Evolutionary conservation across 306 rosid genomes (phyloP).

Genomic region (Rubus idaeus): DNA sequence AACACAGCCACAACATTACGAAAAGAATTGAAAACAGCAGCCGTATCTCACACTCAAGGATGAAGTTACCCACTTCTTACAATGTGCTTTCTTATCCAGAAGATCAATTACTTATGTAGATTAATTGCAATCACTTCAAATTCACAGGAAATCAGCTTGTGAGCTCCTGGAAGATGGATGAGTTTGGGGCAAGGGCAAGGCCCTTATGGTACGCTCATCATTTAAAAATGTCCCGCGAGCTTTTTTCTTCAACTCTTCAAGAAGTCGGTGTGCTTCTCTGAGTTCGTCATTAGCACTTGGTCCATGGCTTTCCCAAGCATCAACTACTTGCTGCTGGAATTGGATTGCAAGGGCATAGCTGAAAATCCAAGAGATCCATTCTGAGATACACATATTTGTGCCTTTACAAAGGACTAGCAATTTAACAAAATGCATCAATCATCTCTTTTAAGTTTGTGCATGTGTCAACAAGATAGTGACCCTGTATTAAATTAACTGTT

Average conservation of each 20-base stretch:
- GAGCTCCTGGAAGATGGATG: constrained; percentile 38
- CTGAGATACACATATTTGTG: neutral
- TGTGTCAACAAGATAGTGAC: neutral
- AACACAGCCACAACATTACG: neutral
- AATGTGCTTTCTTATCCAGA: neutral
- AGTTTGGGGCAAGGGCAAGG: constrained; percentile 59
- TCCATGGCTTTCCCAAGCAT: constrained; percentile 96
- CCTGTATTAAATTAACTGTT: neutral
- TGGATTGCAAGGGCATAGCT: constrained; percentile 76
- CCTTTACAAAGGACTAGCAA: neutral
- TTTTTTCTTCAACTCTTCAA: constrained; percentile 61
- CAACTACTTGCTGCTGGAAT: constrained; percentile 80
- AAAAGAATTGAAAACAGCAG: neutral
- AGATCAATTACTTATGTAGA: neutral
- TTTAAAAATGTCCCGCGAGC: constrained; percentile 43
- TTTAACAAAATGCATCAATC: neutral
- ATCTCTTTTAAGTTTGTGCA: neutral
- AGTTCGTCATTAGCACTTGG: constrained; percentile 70
- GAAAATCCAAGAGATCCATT: constrained; percentile 35
- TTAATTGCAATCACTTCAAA: constrained; percentile 2
- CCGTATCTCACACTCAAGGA: neutral
- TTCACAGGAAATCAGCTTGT: constrained; percentile 25
- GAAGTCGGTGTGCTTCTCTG: constrained; percentile 62
- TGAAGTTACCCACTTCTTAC: neutral
- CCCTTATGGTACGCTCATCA: constrained; percentile 46